These are phyloP conservation scores for Climacium dendroides DNA, from an alignment of 225 moss, liverwort and hornwort genomes.

Conservation along the genomic window DNA sequence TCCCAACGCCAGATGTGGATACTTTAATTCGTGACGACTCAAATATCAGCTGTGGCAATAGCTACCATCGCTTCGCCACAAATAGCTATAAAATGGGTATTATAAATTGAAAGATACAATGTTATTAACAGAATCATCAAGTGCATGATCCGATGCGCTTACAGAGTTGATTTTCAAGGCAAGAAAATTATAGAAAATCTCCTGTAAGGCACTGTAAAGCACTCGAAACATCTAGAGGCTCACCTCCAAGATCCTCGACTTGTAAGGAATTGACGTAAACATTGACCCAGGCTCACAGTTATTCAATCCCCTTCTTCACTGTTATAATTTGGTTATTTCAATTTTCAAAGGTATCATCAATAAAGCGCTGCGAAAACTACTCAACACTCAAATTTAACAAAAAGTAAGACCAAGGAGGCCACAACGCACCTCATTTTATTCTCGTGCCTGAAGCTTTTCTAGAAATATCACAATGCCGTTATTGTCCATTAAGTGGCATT, in stretches of 20 bases:
- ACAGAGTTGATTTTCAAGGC: neutral
- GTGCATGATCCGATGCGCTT: neutral
- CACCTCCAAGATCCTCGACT: slow-evolving; percentile 23
- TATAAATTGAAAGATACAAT: neutral
- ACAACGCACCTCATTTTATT: slow-evolving; percentile 4
- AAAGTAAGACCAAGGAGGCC: neutral
- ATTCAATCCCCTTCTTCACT: neutral
- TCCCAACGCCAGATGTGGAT: neutral
- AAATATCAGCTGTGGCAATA: neutral
- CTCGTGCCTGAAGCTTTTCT: neutral
- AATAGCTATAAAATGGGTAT: neutral
- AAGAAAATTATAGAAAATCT: neutral
- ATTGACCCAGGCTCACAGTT: neutral
- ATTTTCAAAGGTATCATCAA: neutral
- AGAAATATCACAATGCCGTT: neutral
- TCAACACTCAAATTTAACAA: neutral
- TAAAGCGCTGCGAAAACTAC: neutral
- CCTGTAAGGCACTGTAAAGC: neutral
- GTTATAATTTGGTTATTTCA: neutral
- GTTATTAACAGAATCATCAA: neutral
- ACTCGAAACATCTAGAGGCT: neutral
- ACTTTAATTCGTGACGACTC: neutral
- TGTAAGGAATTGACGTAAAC: neutral
- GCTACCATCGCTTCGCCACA: neutral
- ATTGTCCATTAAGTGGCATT: neutral